phyloP scores from a whole-genome alignment of 139 green algal genomes.

The Picochlorum sp. region DNA sequence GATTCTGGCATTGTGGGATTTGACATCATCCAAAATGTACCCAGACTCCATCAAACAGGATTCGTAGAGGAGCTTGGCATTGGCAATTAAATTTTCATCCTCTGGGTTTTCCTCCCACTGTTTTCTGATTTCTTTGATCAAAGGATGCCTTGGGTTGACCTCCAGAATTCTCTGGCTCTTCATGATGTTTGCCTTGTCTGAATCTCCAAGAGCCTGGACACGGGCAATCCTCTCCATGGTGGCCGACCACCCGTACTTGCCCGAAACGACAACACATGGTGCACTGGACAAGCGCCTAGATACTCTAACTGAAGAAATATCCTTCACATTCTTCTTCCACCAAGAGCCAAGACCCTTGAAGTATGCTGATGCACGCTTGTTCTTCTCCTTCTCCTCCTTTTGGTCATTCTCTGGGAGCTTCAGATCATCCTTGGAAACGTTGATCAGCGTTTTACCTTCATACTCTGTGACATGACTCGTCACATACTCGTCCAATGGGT shows the following conservation, averaged over 20 bases:
- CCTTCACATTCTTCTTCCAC: conserved; percentile 84
- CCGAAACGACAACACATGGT: conserved; percentile 85
- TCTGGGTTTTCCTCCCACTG: conserved; percentile 36
- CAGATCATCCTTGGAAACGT: conserved; percentile 92
- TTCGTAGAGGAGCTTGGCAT: conserved; percentile 84
- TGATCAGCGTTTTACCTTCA: conserved; percentile 89
- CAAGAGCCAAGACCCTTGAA: conserved; percentile 86
- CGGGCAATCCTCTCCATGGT: conserved; percentile 98
- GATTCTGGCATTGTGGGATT: conserved; percentile 1
- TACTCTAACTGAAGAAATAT: conserved; percentile 57
- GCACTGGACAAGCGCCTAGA: conserved; percentile 71
- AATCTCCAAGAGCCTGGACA: conserved; percentile 28
- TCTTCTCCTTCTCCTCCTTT: conserved; percentile 70
- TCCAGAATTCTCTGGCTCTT: conserved; percentile 67
- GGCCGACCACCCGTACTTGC: conserved; percentile 90
- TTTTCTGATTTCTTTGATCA: conserved; percentile 70
- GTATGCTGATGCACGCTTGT: conserved; percentile 64
- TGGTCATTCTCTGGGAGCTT: conserved; percentile 81
- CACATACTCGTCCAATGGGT: conserved; percentile 95
- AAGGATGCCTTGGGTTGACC: conserved; percentile 93
- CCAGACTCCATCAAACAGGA: conserved; percentile 85
- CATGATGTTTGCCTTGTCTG: conserved; percentile 26
- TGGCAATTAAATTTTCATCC: conserved; percentile 12
- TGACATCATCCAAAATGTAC: conserved; percentile 14
- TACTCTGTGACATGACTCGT: conserved; percentile 89